Evolutionary conservation across 2,329 filamentous ascomycete species (phyloP).

Genomic region (Daldinia sp.): DNA sequence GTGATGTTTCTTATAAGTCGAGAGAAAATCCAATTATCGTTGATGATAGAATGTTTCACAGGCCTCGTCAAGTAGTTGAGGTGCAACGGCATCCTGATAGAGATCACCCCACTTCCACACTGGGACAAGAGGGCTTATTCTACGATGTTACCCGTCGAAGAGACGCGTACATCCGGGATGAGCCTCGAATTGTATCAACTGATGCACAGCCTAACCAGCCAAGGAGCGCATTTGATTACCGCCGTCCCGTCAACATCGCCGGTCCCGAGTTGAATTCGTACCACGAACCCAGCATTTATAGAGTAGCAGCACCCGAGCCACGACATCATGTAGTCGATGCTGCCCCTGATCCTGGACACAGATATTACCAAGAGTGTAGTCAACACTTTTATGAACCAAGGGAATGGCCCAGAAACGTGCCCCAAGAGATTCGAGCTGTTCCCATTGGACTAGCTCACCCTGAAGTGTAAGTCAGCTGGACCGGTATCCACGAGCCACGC

Average conservation of each 20-base stretch:
- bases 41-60: conserved; percentile 31
- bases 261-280: conserved; percentile 19
- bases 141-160: conserved; percentile 27
- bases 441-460: conserved; percentile 16
- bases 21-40: conserved; percentile 40
- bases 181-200: conserved; percentile 37
- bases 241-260: conserved; percentile 12
- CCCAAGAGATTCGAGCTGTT: conserved; percentile 21
- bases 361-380: conserved; percentile 27
- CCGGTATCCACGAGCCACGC: neutral
- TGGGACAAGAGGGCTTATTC: conserved; percentile 20
- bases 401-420: conserved; percentile 20
- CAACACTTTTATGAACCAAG: conserved; percentile 21
- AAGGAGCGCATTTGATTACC: conserved; percentile 26
- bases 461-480: conserved; percentile 38
- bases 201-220: conserved; percentile 30
- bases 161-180: conserved; percentile 29
- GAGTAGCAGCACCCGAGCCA: conserved; percentile 8
- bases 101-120: conserved; percentile 29
- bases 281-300: conserved; percentile 19
- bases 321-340: conserved; percentile 14
- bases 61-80: conserved; percentile 39
- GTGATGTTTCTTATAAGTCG: conserved; percentile 35
- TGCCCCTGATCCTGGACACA: conserved; percentile 9
- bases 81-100: conserved; percentile 34